A percentile compares a stretch with the other conserved stretches of the same genome.
phyloP scores from a whole-genome alignment of 2,329 filamentous ascomycete genomes.

The Chrysoporthe puriensis region DNA sequence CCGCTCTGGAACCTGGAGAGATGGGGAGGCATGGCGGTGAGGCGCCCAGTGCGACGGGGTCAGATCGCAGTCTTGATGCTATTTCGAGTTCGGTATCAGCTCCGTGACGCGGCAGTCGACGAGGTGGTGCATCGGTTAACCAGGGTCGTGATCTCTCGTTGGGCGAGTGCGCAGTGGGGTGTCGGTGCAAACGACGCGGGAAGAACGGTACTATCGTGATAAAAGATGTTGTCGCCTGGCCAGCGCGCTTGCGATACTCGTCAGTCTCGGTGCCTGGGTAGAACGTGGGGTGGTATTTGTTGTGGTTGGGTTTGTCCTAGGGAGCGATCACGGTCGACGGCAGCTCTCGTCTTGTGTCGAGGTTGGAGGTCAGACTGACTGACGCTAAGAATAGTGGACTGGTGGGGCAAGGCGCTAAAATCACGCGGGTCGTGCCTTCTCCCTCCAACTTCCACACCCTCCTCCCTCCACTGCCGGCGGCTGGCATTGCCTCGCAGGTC shows the following conservation, averaged over 20 bases:
- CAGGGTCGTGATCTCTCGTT: conserved; percentile 17
- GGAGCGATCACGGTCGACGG: conserved; percentile 6
- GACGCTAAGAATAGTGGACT: conserved; percentile 18
- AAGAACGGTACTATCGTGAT: not conserved
- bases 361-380: conserved; percentile 17
- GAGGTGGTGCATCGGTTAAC: conserved; percentile 27
- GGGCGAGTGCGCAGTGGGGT: conserved; percentile 8
- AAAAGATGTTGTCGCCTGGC: conserved; percentile 1
- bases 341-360: conserved; percentile 10
- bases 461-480: conserved; percentile 3
- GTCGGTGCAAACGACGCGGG: not conserved
- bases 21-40: conserved; percentile 47
- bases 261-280: not conserved
- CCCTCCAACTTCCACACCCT: not conserved
- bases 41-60: conserved; percentile 27
- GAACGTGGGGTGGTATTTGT: not conserved
- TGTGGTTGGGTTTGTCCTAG: not conserved
- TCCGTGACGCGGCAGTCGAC: conserved; percentile 17
- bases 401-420: conserved; percentile 12
- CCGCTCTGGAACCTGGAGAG: conserved; percentile 51
- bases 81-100: conserved; percentile 28
- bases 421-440: conserved; percentile 15
- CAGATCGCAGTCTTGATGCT: conserved; percentile 20
- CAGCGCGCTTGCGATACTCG: not conserved
- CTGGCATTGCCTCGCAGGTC: not conserved